Percentiles rank a stretch among this genome's conserved stretches.
phyloP scores from a whole-genome alignment of 2,329 filamentous ascomycete genomes.

The Aspergillus carbonarius region DNA sequence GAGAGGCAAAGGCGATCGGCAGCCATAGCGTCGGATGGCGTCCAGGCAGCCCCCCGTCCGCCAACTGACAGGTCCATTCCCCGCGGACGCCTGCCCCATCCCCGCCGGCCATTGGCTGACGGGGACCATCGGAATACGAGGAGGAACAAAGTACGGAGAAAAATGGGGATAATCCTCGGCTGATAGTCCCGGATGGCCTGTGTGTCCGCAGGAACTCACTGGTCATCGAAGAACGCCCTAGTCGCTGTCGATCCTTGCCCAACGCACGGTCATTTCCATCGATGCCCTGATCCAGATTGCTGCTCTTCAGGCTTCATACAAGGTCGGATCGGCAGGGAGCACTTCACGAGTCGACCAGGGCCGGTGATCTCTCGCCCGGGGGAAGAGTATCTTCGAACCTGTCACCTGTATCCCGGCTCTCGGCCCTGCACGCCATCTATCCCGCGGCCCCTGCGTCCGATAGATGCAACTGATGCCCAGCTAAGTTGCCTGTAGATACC shows the following conservation, averaged over 20 bases:
- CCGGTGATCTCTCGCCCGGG: not conserved
- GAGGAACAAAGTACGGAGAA: too few relatives aligned
- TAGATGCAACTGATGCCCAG: not conserved
- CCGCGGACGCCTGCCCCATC: not conserved
- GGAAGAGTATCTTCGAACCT: not conserved
- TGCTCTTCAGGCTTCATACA: too few relatives aligned
- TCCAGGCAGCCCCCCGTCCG: not conserved
- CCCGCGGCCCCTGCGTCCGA: not conserved
- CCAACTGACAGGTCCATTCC: not conserved
- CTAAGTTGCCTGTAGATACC: not conserved
- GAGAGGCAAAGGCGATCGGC: slow-evolving; percentile 2
- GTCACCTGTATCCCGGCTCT: not conserved
- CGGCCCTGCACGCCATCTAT: too few relatives aligned
- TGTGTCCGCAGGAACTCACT: too few relatives aligned
- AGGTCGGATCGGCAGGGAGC: not conserved
- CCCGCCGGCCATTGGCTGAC: too few relatives aligned
- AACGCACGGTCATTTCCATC: too few relatives aligned
- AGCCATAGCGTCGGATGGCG: not conserved
- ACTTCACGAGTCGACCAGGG: not conserved
- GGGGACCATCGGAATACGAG: too few relatives aligned
- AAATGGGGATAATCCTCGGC: too few relatives aligned
- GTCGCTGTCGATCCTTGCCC: too few relatives aligned
- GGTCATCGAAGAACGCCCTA: too few relatives aligned
- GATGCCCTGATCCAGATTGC: too few relatives aligned
- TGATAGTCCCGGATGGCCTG: too few relatives aligned